These are phyloP conservation scores for Babesia ovata DNA, from an alignment of 169 alveolate species.

Conservation along the genomic window DNA sequence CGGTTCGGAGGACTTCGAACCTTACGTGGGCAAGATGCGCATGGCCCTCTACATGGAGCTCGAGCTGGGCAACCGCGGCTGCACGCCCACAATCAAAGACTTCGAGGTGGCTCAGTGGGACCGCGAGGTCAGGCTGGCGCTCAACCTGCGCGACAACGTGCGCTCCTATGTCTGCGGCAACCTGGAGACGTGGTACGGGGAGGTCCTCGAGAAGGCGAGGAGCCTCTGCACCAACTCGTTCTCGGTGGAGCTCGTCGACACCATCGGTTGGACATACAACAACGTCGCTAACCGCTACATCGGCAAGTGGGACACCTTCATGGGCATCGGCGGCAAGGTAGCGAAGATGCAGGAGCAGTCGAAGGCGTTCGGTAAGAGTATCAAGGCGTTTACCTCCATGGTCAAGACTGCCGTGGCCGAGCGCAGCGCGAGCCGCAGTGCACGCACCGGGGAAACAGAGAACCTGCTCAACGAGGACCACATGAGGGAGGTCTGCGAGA, in stretches of 20 bases:
- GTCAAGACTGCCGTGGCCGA: constrained; percentile 81
- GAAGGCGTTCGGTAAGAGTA: constrained; percentile 76
- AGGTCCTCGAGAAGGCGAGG: constrained; percentile 73
- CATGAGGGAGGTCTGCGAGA: constrained; percentile 78
- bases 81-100: constrained; percentile 45
- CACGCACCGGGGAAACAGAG: constrained; percentile 57
- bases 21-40: constrained; percentile 85
- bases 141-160: constrained; percentile 78
- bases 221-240: constrained; percentile 83
- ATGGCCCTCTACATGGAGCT: constrained; percentile 84
- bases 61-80: constrained; percentile 60
- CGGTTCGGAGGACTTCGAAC: constrained; percentile 88
- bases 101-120: constrained; percentile 76
- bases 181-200: constrained; percentile 74
- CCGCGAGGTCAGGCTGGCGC: constrained; percentile 84
- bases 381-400: constrained; percentile 79
- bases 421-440: constrained; percentile 53
- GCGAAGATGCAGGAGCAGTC: constrained; percentile 83
- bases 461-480: constrained; percentile 69
- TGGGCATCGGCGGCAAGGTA: constrained; percentile 83
- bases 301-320: constrained; percentile 83
- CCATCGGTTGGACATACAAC: constrained; percentile 90
- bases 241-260: constrained; percentile 83
- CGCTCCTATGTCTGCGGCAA: constrained; percentile 79
- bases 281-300: constrained; percentile 86